These are phyloP conservation scores for Coemansia javaensis DNA, from an alignment of 192 early-diverging fungal genomes.

Conservation along the genomic window DNA sequence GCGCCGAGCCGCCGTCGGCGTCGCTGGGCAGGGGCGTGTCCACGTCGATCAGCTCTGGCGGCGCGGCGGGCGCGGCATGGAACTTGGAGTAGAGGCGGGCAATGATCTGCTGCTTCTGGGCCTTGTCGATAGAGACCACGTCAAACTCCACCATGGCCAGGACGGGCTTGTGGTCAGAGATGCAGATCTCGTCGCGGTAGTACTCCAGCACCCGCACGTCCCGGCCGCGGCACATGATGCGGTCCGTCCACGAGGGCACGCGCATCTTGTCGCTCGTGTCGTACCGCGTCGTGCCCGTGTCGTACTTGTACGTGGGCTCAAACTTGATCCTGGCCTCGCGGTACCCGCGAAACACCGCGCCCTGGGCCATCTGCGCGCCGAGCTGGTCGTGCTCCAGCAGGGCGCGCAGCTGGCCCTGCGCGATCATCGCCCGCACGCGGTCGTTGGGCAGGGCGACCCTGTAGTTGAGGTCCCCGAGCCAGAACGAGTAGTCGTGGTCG, in stretches of 20 bases:
- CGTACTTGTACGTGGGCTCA: conserved; percentile 97
- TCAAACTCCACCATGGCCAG: conserved; percentile 39
- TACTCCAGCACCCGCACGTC: conserved; percentile 23
- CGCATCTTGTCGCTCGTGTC: conserved; percentile 94
- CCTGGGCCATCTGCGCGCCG: conserved; percentile 54
- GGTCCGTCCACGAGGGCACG: conserved; percentile 94
- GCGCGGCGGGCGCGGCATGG: conserved; percentile 2
- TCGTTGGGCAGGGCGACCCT: conserved; percentile 73
- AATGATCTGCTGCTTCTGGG: conserved; percentile 24
- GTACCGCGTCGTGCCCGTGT: conserved; percentile 73
- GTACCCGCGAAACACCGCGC: conserved; percentile 71
- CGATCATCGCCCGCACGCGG: conserved; percentile 46
- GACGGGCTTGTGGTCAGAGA: conserved; percentile 52
- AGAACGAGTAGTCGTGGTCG: conserved; percentile 77
- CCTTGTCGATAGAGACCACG: conserved; percentile 42
- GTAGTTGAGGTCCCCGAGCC: conserved; percentile 96
- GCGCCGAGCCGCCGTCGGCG: not conserved
- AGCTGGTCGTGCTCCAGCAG: conserved; percentile 61
- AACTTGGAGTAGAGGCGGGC: conserved; percentile 27
- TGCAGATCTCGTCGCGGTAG: conserved; percentile 40
- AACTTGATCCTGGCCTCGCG: conserved; percentile 75
- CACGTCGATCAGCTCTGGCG: conserved; percentile 27
- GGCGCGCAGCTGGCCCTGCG: conserved; percentile 43
- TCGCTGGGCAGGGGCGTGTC: conserved; percentile 3
- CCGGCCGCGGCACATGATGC: conserved; percentile 58